Evolutionary conservation across 768 basidiomycete species (phyloP).

Genomic region (Leccinum sublutescens): DNA sequence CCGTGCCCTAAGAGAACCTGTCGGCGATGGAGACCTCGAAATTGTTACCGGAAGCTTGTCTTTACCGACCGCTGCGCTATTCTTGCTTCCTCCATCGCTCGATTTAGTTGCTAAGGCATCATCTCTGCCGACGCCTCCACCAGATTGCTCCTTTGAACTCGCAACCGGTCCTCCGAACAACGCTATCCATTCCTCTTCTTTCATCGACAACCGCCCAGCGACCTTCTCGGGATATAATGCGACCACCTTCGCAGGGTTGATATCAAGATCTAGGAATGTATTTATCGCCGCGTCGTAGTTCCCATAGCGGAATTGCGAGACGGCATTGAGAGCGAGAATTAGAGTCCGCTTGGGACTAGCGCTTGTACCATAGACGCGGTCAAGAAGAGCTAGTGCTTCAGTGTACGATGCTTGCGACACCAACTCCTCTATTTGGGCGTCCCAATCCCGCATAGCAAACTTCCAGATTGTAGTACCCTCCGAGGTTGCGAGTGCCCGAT

Average conservation of each 20-base stretch:
- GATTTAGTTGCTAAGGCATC: constrained; percentile 27
- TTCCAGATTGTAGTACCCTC: constrained; percentile 83
- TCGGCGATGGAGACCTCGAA: constrained; percentile 34
- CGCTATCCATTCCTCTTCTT: constrained; percentile 70
- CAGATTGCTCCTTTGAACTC: constrained; percentile 11
- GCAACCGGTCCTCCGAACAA: constrained; percentile 74
- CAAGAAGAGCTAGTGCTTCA: constrained; percentile 79
- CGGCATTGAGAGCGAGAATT: constrained; percentile 73
- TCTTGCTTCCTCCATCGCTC: constrained; percentile 27
- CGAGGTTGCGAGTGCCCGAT: constrained; percentile 57
- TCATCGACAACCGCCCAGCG: constrained; percentile 72
- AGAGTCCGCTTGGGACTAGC: constrained; percentile 42
- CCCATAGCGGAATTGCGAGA: constrained; percentile 67
- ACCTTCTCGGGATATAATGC: constrained; percentile 83
- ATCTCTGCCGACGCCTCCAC: constrained; percentile 14
- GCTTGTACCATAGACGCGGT: constrained; percentile 33
- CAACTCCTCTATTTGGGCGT: constrained; percentile 82
- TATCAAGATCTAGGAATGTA: constrained; percentile 80
- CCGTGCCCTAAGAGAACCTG: constrained; percentile 47
- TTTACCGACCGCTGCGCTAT: constrained; percentile 18
- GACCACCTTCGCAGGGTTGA: constrained; percentile 92
- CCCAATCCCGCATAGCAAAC: constrained; percentile 69
- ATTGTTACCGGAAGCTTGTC: constrained; percentile 20
- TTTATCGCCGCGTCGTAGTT: constrained; percentile 81
- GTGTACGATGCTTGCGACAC: constrained; percentile 64